Evolutionary conservation across 345 rosid species (phyloP), one percentile per base, ranked within the genome.

Genomic region (Hirschfeldia incana): DNA sequence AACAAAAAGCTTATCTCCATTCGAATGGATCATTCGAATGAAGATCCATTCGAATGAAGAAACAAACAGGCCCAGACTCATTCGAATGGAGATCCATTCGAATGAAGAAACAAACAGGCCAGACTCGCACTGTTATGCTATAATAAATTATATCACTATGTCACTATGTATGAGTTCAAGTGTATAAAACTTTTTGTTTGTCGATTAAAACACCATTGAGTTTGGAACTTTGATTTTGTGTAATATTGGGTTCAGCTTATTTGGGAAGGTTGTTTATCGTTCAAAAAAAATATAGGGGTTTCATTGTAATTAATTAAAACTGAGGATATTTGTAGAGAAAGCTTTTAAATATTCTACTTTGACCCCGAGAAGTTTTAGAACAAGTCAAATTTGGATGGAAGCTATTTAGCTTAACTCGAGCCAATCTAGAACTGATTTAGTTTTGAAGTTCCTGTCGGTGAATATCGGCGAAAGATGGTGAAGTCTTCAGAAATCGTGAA

Each of bases 401-500:
- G 60, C 32, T 3, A 28, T 39, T 4, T 42, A 49, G 13, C 57
- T 58, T 2, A 60, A 33, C 69, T 4, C 62, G 4, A 4, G 5
- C 32, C 5, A 58, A 26, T 2, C 34, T 28, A 60, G 3, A 58
- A 58, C 30, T 59, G 64, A 60, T 28, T 27, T 60, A 15, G 64
- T 28, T 27, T 13, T 60, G 64, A 15, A 70, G 57, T 69, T 0
- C 2, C 12, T 39, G 58, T 36, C 57, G 29, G 66, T 33, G 57
- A 57, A 27, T 32, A 46, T 58, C 2, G 27, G 8, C 4, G 32
- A 27, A 28, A 64, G 44, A 88, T 88, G 94, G 89, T 63, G 69
- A 77, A 84, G 21, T 79, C 91, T 13, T 79, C 95, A 16, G 88
- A 79, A 79, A 81, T 92, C 29, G 88, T 83, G 4, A 62, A 79